These are phyloP conservation scores for Lasiodiplodia sp. DNA, from an alignment of 2,329 filamentous ascomycete genomes.

Conservation along the genomic window DNA sequence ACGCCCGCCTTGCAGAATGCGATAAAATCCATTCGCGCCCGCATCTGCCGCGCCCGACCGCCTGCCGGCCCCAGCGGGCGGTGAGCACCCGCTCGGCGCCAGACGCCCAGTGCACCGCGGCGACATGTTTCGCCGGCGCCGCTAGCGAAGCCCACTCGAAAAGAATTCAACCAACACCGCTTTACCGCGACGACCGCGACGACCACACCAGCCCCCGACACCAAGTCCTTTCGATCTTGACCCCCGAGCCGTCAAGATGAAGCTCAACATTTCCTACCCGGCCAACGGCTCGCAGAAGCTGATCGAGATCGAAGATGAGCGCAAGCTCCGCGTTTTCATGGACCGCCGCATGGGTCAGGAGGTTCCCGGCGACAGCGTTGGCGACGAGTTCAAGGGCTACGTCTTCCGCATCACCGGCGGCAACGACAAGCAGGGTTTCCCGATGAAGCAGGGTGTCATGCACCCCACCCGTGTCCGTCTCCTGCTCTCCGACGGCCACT, in stretches of 20 bases:
- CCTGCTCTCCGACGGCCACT: slow-evolving; percentile 94
- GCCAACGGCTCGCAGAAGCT: slow-evolving; percentile 99
- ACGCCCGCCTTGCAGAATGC: slow-evolving; percentile 20
- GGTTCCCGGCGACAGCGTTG: slow-evolving; percentile 91
- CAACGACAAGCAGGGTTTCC: slow-evolving; percentile 99
- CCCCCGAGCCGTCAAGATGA: slow-evolving; percentile 62
- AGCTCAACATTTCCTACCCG: slow-evolving; percentile 86
- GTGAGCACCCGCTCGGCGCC: slow-evolving; percentile 7
- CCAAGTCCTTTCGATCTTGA: slow-evolving; percentile 29
- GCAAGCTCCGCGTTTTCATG: slow-evolving; percentile 98
- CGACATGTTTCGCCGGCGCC: slow-evolving; percentile 22
- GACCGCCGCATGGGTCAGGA: slow-evolving; percentile 96
- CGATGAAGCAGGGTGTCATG: slow-evolving; percentile 99
- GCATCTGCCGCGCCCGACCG: slow-evolving; percentile 20
- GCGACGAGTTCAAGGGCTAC: slow-evolving; percentile 99
- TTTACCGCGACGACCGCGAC: slow-evolving; percentile 29
- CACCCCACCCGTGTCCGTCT: slow-evolving; percentile 98
- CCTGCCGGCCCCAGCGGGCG: not conserved
- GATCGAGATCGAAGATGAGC: slow-evolving; percentile 98
- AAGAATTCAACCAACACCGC: slow-evolving; percentile 26
- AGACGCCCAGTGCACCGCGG: not conserved
- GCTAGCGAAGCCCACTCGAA: slow-evolving; percentile 28
- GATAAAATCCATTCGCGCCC: slow-evolving; percentile 26
- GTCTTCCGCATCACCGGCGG: slow-evolving; percentile 99
- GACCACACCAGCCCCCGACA: slow-evolving; percentile 24